A percentile compares a stretch with the other conserved stretches of the same genome.
Conservation (phyloP, 768 basidiomycete genomes). For the Mycena maculata region DNA sequence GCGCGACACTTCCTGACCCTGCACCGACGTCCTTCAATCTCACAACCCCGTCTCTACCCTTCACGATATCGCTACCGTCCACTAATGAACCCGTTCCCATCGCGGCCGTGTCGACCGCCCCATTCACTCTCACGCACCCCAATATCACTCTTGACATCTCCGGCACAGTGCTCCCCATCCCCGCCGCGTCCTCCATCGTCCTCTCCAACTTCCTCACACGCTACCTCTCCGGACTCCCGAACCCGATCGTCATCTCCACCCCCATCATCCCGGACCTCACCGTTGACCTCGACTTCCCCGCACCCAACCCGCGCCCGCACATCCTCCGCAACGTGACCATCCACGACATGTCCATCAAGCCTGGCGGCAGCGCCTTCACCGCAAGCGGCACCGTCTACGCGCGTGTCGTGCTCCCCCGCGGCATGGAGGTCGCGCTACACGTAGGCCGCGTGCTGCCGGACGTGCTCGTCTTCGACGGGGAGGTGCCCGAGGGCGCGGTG, state of each 20-base stretch:
- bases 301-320: constrained; percentile 70
- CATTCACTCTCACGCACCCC: constrained; percentile 73
- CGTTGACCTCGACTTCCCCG: constrained; percentile 69
- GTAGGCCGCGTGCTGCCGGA: constrained; percentile 79
- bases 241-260: constrained; percentile 68
- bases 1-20: constrained; percentile 70
- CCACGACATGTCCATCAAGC: constrained; percentile 77
- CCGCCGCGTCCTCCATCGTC: constrained; percentile 48
- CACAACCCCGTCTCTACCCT: constrained; percentile 69
- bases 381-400: constrained; percentile 80
- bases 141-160: constrained; percentile 70
- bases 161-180: constrained; percentile 69
- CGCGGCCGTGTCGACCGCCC: constrained; percentile 64
- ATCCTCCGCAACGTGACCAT: constrained; percentile 81
- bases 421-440: constrained; percentile 73
- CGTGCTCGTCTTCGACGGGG: constrained; percentile 82
- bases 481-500: constrained; percentile 53
- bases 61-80: constrained; percentile 65
- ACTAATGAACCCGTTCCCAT: constrained; percentile 52
- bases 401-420: constrained; percentile 73
- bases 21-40: constrained; percentile 60
- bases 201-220: constrained; percentile 73
- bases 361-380: constrained; percentile 59
- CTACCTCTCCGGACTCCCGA: constrained; percentile 68
- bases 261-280: constrained; percentile 63